Evolutionary conservation across 2,329 filamentous ascomycete genomes (phyloP).

Genomic region (Leptoxyphium fumago): DNA sequence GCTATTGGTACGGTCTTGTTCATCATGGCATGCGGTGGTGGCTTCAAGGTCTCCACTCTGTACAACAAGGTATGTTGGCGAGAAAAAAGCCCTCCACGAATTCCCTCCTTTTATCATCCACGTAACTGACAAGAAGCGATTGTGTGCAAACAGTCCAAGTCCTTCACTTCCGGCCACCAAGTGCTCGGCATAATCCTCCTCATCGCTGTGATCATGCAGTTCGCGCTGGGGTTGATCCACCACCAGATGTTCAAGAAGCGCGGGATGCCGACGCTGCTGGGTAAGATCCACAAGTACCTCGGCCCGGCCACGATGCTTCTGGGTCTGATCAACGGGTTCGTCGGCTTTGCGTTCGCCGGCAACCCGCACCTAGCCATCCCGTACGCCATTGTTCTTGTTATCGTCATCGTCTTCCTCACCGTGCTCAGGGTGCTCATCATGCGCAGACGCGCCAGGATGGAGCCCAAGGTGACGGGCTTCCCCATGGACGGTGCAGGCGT

Average conservation of each 20-base stretch:
- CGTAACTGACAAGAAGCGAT: neutral
- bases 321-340: constrained; percentile 42
- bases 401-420: constrained; percentile 25
- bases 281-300: constrained; percentile 42
- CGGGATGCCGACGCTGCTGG: constrained; percentile 32
- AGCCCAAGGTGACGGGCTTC: neutral
- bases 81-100: neutral
- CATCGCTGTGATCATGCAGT: constrained; percentile 37
- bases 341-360: constrained; percentile 44
- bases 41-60: constrained; percentile 24
- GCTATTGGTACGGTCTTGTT: constrained; percentile 22
- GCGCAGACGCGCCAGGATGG: neutral
- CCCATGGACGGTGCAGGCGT: neutral
- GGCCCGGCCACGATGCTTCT: constrained; percentile 40
- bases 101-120: no score
- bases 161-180: constrained; percentile 31
- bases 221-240: constrained; percentile 40
- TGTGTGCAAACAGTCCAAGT: constrained; percentile 5
- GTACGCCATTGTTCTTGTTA: constrained; percentile 31
- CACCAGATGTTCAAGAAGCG: constrained; percentile 35
- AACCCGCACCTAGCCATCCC: constrained; percentile 35
- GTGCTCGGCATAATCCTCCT: constrained; percentile 43
- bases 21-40: constrained; percentile 24
- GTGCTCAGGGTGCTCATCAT: constrained; percentile 20
- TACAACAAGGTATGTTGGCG: constrained; percentile 23